Evolutionary conservation across 257 asterid species (phyloP).

Genomic region (Jaltomata sinuosa): DNA sequence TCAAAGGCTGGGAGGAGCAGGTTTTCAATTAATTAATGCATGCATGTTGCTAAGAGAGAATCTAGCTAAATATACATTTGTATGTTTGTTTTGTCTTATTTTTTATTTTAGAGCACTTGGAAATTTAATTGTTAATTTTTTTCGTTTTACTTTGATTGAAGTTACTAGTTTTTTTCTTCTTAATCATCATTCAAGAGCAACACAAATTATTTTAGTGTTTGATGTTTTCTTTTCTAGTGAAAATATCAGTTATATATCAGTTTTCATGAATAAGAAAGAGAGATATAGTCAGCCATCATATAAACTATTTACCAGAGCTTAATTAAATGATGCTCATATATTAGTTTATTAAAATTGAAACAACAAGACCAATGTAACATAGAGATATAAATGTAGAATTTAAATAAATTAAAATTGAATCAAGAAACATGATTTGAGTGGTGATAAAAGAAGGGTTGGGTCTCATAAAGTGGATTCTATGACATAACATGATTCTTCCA

Average conservation of each 20-base stretch:
- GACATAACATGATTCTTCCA: neutral
- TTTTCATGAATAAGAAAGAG: too few species aligned
- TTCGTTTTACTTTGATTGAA: too few species aligned
- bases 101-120: too few species aligned
- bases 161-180: too few species aligned
- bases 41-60: neutral
- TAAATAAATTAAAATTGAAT: neutral
- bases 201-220: too few species aligned
- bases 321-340: too few species aligned
- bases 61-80: neutral
- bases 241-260: neutral
- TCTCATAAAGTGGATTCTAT: neutral
- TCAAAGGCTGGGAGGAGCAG: too few species aligned
- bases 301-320: too few species aligned
- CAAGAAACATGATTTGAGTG: neutral
- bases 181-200: neutral
- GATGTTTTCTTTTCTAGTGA: neutral
- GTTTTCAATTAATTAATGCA: neutral
- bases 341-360: neutral
- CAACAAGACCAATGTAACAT: neutral
- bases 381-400: neutral
- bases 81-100: too few species aligned
- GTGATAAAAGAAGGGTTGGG: too few species aligned
- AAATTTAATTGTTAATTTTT: too few species aligned
- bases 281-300: too few species aligned